Evolutionary conservation across 2,329 filamentous ascomycete species (phyloP).

Genomic region (Hypoxylon rubiginosum): DNA sequence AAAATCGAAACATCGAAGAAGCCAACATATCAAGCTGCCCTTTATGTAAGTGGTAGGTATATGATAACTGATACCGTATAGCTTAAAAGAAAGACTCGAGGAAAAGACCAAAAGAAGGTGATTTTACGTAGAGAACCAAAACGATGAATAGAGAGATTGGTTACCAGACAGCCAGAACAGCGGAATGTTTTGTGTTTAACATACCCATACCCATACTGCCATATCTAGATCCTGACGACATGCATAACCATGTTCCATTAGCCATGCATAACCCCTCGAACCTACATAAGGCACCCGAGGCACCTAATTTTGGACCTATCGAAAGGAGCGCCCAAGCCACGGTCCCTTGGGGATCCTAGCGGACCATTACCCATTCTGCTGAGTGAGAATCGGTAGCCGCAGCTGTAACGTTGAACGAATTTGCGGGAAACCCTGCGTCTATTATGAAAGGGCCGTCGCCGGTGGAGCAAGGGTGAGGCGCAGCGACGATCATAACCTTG

Average conservation of each 20-base stretch:
- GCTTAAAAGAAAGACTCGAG: conserved; percentile 18
- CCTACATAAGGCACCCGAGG: background rate
- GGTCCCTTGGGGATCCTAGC: conserved; percentile 23
- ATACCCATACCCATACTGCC: too few relatives aligned
- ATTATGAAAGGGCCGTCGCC: conserved; percentile 25
- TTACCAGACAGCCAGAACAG: conserved; percentile 13
- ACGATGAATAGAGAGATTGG: conserved; percentile 19
- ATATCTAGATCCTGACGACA: conserved; percentile 35
- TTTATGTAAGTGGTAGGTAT: conserved; percentile 10
- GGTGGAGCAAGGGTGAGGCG: conserved; percentile 29
- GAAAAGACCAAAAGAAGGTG: conserved; percentile 7
- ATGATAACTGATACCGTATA: background rate
- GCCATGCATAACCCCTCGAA: conserved; percentile 6
- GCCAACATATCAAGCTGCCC: conserved; percentile 5
- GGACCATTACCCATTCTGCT: conserved; percentile 20
- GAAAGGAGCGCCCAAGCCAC: conserved; percentile 36
- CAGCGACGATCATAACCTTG: conserved; percentile 39
- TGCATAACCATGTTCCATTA: conserved; percentile 21
- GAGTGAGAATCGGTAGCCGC: background rate
- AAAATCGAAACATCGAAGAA: conserved; percentile 24
- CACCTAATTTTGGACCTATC: conserved; percentile 38
- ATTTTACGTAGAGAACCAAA: conserved; percentile 19
- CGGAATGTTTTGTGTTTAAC: conserved; percentile 7
- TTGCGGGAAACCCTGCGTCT: conserved; percentile 31
- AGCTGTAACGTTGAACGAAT: conserved; percentile 33